These are phyloP conservation scores for Aspergillus brasiliensis DNA, from an alignment of 2,329 filamentous ascomycete species.

Conservation along the genomic window DNA sequence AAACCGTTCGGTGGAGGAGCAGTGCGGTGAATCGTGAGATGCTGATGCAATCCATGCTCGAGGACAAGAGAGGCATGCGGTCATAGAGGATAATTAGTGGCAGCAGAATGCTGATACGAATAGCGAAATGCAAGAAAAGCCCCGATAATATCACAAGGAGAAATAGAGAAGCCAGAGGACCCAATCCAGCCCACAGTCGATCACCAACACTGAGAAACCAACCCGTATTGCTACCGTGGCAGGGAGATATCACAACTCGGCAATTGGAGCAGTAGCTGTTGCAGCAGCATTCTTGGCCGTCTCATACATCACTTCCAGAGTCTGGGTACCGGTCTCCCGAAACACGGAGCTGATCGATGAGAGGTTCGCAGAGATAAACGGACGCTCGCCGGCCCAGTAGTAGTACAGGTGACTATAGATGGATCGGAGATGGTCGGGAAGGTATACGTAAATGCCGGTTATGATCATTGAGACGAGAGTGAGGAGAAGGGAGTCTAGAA, in stretches of 20 bases:
- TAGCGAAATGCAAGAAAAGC: background rate
- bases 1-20: constrained; percentile 1
- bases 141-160: background rate
- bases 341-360: constrained; percentile 37
- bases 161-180: background rate
- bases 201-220: background rate
- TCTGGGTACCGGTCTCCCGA: constrained; percentile 31
- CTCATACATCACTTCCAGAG: constrained; percentile 51
- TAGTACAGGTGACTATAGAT: constrained; percentile 87
- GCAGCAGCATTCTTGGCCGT: constrained; percentile 49
- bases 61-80: constrained; percentile 2
- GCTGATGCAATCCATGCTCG: constrained; percentile 9
- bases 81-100: background rate
- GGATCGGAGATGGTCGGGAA: constrained; percentile 84
- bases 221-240: background rate
- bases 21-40: constrained; percentile 2
- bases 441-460: constrained; percentile 86
- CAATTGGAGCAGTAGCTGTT: constrained; percentile 35
- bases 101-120: background rate
- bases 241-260: constrained; percentile 31
- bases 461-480: constrained; percentile 82
- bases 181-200: background rate
- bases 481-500: constrained; percentile 83
- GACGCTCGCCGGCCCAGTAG: constrained; percentile 80
- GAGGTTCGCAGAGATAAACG: constrained; percentile 38